Evolutionary conservation across 805 yeast genomes (phyloP).

Genomic region (Brettanomyces bruxellensis): DNA sequence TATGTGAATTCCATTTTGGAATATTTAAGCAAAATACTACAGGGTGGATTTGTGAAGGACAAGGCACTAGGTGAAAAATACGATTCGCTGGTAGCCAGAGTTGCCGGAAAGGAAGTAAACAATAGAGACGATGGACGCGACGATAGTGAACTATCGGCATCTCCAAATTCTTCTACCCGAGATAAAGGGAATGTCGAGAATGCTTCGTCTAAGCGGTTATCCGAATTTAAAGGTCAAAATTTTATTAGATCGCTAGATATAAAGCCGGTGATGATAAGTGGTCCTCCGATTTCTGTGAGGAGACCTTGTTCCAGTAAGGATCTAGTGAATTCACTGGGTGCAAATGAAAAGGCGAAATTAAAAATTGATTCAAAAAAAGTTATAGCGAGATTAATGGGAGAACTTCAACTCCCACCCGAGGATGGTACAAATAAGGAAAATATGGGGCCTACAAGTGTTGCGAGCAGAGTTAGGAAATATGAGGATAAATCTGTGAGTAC

Average conservation of each 20-base stretch:
- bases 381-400: not conserved
- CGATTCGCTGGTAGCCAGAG: not conserved
- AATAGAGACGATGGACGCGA: not conserved
- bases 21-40: not conserved
- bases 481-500: conserved; percentile 4
- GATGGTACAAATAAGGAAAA: conserved; percentile 3
- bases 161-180: no score
- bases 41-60: not conserved
- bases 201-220: not conserved
- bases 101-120: not conserved
- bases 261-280: conserved; percentile 2
- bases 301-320: not conserved
- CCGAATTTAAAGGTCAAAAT: not conserved
- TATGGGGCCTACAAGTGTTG: conserved; percentile 1
- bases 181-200: not conserved
- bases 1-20: not conserved
- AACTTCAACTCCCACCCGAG: conserved; percentile 1
- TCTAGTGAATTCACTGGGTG: not conserved
- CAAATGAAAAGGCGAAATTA: not conserved
- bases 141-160: no score
- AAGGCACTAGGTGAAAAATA: not conserved
- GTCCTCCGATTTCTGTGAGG: not conserved
- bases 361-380: not conserved
- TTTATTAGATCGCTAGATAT: conserved; percentile 1
- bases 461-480: no score